Base-by-base conservation (phyloP, 345 rosid genomes). In the Alliaria petiolata region DNA sequence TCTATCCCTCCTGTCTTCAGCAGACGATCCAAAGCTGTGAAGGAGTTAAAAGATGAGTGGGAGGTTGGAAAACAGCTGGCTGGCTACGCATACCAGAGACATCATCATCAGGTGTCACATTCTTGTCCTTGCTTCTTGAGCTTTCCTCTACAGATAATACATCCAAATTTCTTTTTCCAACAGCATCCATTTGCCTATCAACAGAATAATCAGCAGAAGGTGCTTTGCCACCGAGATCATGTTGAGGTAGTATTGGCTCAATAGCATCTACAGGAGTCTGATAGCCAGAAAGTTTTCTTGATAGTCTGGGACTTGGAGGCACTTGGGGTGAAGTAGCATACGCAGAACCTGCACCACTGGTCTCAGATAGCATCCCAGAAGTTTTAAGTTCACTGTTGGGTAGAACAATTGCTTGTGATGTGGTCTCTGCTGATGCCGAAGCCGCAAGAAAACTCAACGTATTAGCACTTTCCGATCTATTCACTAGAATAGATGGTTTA, bases 11-110 rank as follows among this genome's bases (percentile, higher is more conserved):
- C 75, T 82, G 50, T 76, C 79, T 65, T 78, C 89, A 65, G 93
- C 69, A n/a, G 95, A 81, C 10, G 91, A 71, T 81, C 76, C 86
- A 62, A 55, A 92, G 80, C 80, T 92, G 95, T 26, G 93, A 83
- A 20, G 95, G 98, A 65, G 97, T 92, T 71, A 92, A 76, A 64
- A 90, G 79, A 81, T 87, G 98, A n/a, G 97, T 85, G n/a, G n/a
- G n/a, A n/a, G n/a, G 63, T 72, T 84, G 88, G 74, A 85, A 90
- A 58, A 74, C 71, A 12, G 74, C 66, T 59, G 86, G 78, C 12
- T 79, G 79, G 76, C 79, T 82, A 59, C 70, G 80, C 26, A 74
- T 71, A 33, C 51, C 74, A 45, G 91, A 80, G 38, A 39, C 78
- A 69, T 84, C 89, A 76, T 78, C 84, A 74, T 78, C 84, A 68